Evolutionary conservation across 1,139 yeast species (phyloP), one percentile per base, ranked within the genome.

Genomic region (Trichomonascaceae sp.): DNA sequence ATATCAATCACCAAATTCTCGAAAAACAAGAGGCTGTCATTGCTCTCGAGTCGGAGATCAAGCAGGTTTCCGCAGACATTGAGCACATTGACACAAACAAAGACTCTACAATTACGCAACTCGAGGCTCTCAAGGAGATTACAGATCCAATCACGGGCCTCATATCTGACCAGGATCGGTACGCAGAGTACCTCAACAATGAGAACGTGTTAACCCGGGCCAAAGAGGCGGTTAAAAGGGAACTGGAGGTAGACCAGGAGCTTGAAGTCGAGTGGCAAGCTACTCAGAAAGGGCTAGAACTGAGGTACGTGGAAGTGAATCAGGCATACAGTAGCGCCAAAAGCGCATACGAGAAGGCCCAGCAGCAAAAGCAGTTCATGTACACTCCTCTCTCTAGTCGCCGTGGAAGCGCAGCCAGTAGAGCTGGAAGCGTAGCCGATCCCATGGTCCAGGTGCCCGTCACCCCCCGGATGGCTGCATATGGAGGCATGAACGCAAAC

Each of bases 1-100:
- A 20, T 11, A 20, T 11, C 11, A 11, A 20, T 8, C 6, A 20
- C 9, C 9, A 35, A 42, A n/a, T 34, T 35, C 5, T 36, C 13
- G 35, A 42, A 13, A 30, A 37, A 26, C 48, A 43, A 35, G 34
- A 45, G n/a, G 55, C 51, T 35, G 38, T 57, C 14, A 51, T 52
- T 5, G 50, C 50, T 13, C 41, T 60, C 2, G 73, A 68, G 33
- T 67, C 66, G 4, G 59, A 60, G 13, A 43, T 61, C 23, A 64
- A 59, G 40, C 44, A 47, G 18, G 45, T 54, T 9, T 39, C 46
- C 3, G 26, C 38, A n/a, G 35, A 34, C 2, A 26, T 43, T 17
- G 39, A 44, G 18, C 33, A 39, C 26, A 32, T 41, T 5, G 54
- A 50, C 27, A 25, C 40, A 8, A 32, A 39, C 8, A 41, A 41